Evolutionary conservation across 371 early-diverging fungal species (phyloP).

Genomic region (Circinella umbellata): DNA sequence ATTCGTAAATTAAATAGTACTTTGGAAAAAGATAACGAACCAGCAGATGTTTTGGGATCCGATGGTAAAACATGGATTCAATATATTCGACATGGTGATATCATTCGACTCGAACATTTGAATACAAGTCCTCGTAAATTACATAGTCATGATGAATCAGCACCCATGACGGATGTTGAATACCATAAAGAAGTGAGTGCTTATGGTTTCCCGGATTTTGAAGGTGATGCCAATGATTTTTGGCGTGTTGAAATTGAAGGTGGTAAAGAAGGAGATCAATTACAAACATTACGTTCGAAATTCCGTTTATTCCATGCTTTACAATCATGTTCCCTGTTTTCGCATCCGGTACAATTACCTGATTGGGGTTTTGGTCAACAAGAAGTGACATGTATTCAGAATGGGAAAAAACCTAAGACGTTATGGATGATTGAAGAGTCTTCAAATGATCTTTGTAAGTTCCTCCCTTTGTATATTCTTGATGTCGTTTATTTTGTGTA

Average conservation of each 20-base stretch:
- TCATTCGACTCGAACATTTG: constrained; percentile 63
- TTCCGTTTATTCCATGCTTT: constrained; percentile 79
- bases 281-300: constrained; percentile 68
- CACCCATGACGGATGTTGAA: constrained; percentile 85
- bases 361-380: constrained; percentile 97
- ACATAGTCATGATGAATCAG: constrained; percentile 55
- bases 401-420: constrained; percentile 65
- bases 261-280: constrained; percentile 44
- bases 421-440: constrained; percentile 71
- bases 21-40: constrained; percentile 47
- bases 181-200: constrained; percentile 86
- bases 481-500: background rate
- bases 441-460: constrained; percentile 51
- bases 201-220: constrained; percentile 60
- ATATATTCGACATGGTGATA: constrained; percentile 60
- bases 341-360: constrained; percentile 84
- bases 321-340: constrained; percentile 79
- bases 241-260: constrained; percentile 73
- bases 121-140: constrained; percentile 46
- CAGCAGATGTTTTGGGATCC: constrained; percentile 44
- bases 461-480: background rate
- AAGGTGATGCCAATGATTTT: constrained; percentile 68
- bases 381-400: constrained; percentile 87
- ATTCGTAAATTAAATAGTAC: constrained; percentile 55
- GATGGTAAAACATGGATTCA: constrained; percentile 41